Percentiles rank a stretch among this genome's conserved stretches.
Evolutionary conservation across 192 early-diverging fungal species (phyloP).

Genomic region (Backusella sp.): DNA sequence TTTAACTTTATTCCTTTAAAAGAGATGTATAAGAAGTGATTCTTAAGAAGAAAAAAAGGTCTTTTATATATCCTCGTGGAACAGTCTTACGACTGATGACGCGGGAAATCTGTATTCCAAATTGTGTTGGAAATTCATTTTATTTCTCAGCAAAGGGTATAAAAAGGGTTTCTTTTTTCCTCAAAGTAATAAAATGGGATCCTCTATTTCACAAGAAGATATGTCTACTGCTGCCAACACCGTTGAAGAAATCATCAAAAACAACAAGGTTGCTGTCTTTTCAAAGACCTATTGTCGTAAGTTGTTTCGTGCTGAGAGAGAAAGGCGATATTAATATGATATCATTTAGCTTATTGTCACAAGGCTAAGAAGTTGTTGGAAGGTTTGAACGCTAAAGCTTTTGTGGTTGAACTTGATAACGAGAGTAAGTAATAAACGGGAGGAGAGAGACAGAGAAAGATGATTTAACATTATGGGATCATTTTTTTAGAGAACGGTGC

Average conservation of each 20-base stretch:
- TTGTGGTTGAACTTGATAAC: constrained; percentile 55
- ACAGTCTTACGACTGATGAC: neutral
- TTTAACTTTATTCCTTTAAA: too few relatives aligned
- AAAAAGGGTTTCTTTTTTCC: neutral
- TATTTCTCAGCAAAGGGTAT: neutral
- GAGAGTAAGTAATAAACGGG: constrained; percentile 33
- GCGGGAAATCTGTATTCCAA: neutral
- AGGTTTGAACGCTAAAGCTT: constrained; percentile 34
- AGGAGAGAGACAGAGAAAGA: neutral
- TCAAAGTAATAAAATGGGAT: neutral
- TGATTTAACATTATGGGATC: too few relatives aligned
- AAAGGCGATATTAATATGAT: neutral
- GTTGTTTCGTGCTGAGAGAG: neutral
- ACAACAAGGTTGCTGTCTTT: constrained; percentile 66
- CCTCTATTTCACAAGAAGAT: neutral
- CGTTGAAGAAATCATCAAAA: constrained; percentile 46
- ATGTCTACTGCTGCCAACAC: constrained; percentile 33
- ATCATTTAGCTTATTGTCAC: constrained; percentile 51
- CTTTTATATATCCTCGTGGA: neutral
- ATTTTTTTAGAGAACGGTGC: constrained; percentile 34
- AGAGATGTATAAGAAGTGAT: too few relatives aligned
- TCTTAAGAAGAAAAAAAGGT: too few relatives aligned
- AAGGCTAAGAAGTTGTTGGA: constrained; percentile 51
- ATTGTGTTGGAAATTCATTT: neutral
- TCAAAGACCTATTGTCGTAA: constrained; percentile 71